Percentiles rank a stretch among this genome's conserved stretches.
These are phyloP conservation scores for Russula dissimulans DNA, from an alignment of 768 basidiomycete species.

Conservation along the genomic window DNA sequence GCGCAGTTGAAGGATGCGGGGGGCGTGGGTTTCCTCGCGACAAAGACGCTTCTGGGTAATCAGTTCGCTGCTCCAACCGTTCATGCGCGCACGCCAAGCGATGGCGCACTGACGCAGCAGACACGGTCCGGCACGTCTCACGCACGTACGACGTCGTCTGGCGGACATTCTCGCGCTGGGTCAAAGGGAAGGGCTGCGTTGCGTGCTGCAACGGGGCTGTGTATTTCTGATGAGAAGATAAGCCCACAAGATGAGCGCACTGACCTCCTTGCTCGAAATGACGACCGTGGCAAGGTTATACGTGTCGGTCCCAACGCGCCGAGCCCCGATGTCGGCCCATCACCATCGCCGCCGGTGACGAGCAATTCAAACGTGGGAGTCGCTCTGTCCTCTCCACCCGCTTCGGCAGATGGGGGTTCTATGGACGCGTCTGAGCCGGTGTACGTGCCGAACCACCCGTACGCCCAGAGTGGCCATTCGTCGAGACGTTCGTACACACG, in stretches of 20 bases:
- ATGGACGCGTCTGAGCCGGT: conserved; percentile 19
- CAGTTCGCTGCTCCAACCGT: conserved; percentile 46
- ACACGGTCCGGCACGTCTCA: conserved; percentile 26
- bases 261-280: conserved; percentile 18
- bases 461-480: conserved; percentile 24
- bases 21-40: conserved; percentile 51
- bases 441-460: conserved; percentile 29
- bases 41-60: conserved; percentile 56
- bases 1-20: conserved; percentile 25
- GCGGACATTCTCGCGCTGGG: conserved; percentile 29
- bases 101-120: conserved; percentile 25
- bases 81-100: conserved; percentile 20
- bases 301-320: background rate
- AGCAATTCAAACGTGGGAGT: conserved; percentile 31
- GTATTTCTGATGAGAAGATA: conserved; percentile 21
- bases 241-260: conserved; percentile 6
- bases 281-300: background rate
- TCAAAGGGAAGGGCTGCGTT: conserved; percentile 34
- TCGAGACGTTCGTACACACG: conserved; percentile 19
- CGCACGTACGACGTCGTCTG: conserved; percentile 23
- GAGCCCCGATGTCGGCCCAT: conserved; percentile 12
- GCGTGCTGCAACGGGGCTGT: conserved; percentile 24
- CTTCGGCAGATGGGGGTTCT: conserved; percentile 21
- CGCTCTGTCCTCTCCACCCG: conserved; percentile 34
- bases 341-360: conserved; percentile 26